Percentiles rank a stretch among this genome's conserved stretches.
phyloP scores from a whole-genome alignment of 208 protist species.

The Kentomonas sorsogonicus region DNA sequence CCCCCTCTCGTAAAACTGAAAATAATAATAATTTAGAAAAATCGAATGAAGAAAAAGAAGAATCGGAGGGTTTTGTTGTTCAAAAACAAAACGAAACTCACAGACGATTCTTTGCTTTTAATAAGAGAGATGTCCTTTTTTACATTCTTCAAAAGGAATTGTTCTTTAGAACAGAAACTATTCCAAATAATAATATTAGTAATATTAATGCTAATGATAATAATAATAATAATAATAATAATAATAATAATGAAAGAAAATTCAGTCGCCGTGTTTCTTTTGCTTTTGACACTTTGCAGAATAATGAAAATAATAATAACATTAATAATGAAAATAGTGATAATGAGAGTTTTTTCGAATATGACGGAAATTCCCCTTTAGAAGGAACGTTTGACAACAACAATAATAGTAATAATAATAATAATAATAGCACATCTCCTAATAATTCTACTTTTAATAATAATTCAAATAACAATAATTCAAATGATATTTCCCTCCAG shows the following conservation, averaged over 20 bases:
- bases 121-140: no score
- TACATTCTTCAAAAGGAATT: neutral
- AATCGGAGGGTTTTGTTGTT: no score
- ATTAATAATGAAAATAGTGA: neutral
- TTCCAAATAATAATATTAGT: neutral
- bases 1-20: no score
- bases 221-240: neutral
- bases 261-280: neutral
- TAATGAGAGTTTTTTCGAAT: neutral
- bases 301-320: neutral
- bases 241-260: neutral
- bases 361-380: no score
- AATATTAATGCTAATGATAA: neutral
- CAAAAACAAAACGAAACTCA: no score
- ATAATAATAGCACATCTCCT: neutral
- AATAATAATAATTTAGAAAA: no score
- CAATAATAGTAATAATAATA: slow-evolving; percentile 5
- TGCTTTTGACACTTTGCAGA: neutral
- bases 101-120: no score
- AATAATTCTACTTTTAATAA: neutral
- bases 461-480: slow-evolving; percentile 8
- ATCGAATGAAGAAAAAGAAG: no score
- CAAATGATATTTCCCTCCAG: neutral
- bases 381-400: neutral
- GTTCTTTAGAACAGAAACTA: slow-evolving; percentile 3